These are phyloP conservation scores for Lactarius trivialis DNA, from an alignment of 768 basidiomycete genomes.

Conservation along the genomic window DNA sequence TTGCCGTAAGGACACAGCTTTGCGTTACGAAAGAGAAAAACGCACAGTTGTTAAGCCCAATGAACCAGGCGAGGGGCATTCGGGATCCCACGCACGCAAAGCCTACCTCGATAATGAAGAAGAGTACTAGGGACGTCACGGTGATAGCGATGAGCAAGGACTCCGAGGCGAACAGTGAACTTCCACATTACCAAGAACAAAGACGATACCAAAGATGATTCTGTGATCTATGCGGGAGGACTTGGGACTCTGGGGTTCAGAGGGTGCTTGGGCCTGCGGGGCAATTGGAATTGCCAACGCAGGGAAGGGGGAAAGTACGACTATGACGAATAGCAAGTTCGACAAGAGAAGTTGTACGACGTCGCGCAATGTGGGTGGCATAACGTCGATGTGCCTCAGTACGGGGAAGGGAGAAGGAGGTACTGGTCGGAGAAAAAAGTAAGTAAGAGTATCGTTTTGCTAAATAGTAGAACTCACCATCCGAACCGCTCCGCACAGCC, in stretches of 20 bases:
- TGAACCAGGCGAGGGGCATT: not conserved
- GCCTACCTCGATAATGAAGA: not conserved
- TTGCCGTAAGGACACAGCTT: not conserved
- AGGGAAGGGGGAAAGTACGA: not conserved
- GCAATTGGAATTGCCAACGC: not conserved
- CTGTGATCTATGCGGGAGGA: not conserved
- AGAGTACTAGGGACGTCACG: not conserved
- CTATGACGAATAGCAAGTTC: not conserved
- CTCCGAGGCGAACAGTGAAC: not conserved
- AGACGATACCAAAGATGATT: not conserved
- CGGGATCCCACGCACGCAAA: not conserved
- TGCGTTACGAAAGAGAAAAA: not conserved
- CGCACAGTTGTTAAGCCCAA: not conserved
- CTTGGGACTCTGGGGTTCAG: not conserved
- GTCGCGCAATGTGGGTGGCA: not conserved
- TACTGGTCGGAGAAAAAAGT: not conserved
- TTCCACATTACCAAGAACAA: not conserved
- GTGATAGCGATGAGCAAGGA: not conserved
- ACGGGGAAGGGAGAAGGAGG: not conserved
- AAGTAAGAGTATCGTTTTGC: not conserved
- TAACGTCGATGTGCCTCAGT: not conserved
- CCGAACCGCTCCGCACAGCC: no score
- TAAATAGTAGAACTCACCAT: not conserved
- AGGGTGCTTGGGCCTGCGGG: no score
- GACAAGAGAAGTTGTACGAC: not conserved